Evolutionary conservation across 163 green algal genomes (phyloP), one percentile per base, ranked within the genome.

Genomic region (Dunaliella salina): DNA sequence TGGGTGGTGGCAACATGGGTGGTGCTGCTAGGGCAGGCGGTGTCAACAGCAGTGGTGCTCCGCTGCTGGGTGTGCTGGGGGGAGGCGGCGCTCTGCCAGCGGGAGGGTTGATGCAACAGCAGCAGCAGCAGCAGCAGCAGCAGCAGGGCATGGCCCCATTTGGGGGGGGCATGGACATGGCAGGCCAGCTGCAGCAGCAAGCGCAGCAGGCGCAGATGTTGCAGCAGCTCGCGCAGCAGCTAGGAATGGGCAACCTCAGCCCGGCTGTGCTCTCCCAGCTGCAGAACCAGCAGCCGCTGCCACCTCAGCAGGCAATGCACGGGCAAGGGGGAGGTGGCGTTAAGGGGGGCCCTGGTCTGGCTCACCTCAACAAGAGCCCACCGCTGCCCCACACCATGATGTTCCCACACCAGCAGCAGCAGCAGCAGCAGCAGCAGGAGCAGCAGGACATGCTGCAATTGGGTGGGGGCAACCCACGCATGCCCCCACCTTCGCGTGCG

Each of bases 211-310:
- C 33, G 34, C 79, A 80, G 46, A 40, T 86, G 80, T 71, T 86
- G 34, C 83, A 80, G 33, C 87, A 86, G 80, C 84, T 86, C 25
- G 78, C 33, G 33, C 85, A 90, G 84, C 81, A 88, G 72, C 81
- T 84, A 25, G 87, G 32, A 1, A 40, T 35, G 32, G 75, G 75
- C 75, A 82, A 25, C 25, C 33, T 82, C 40, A 78, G 25, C 80
- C 80, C 32, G 35, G 35, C 22, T 34, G n/a, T 57, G 35, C 80
- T 84, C 11, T 35, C 80, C 35, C 57, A 34, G 33, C 80, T 78
- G 35, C 87, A 46, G 26, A 69, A 22, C 45, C 82, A 40, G 85
- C 82, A 35, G 87, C 78, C 33, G 72, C 83, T 80, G 63, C 22
- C 63, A 12, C 4, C 22, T 1, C 22, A 30, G 63, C 63, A 75